Percentiles rank a stretch among this genome's conserved stretches.
Conservation (phyloP, 305 asterid species). For the Lippia alba region DNA sequence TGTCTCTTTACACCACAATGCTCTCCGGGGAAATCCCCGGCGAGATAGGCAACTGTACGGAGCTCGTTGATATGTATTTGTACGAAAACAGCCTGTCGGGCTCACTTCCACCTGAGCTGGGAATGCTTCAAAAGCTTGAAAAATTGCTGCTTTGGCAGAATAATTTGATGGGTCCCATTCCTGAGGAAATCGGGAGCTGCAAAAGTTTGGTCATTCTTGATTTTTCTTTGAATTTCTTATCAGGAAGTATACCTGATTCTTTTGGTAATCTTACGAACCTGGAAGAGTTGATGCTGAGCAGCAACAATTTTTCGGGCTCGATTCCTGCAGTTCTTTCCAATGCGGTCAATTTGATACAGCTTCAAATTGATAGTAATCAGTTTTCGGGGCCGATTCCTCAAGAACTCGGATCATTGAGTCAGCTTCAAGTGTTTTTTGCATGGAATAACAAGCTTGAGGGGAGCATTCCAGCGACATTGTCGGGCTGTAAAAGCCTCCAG, state of each 20-base stretch:
- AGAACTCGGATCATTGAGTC: slow-evolving; percentile 61
- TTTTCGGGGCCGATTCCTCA: slow-evolving; percentile 71
- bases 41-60: slow-evolving; percentile 81
- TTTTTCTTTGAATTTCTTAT: slow-evolving; percentile 62
- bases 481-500: slow-evolving; percentile 69
- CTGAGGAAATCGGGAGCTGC: slow-evolving; percentile 69
- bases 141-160: slow-evolving; percentile 83
- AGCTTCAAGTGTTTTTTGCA: slow-evolving; percentile 72
- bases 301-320: slow-evolving; percentile 82
- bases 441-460: slow-evolving; percentile 92
- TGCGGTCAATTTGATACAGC: slow-evolving; percentile 62
- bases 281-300: slow-evolving; percentile 81
- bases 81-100: slow-evolving; percentile 78
- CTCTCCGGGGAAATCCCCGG: slow-evolving; percentile 77
- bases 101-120: slow-evolving; percentile 65
- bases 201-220: slow-evolving; percentile 57
- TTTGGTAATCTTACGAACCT: slow-evolving; percentile 70
- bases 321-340: slow-evolving; percentile 78
- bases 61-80: slow-evolving; percentile 68
- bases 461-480: slow-evolving; percentile 62
- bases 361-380: slow-evolving; percentile 79
- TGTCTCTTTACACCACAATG: slow-evolving; percentile 80
- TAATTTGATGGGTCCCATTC: slow-evolving; percentile 59
- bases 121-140: slow-evolving; percentile 70
- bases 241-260: slow-evolving; percentile 65